Percentiles rank a stretch among this genome's conserved stretches.
phyloP scores from a whole-genome alignment of 2,329 filamentous ascomycete species.

The Trichoderma atroviride region DNA sequence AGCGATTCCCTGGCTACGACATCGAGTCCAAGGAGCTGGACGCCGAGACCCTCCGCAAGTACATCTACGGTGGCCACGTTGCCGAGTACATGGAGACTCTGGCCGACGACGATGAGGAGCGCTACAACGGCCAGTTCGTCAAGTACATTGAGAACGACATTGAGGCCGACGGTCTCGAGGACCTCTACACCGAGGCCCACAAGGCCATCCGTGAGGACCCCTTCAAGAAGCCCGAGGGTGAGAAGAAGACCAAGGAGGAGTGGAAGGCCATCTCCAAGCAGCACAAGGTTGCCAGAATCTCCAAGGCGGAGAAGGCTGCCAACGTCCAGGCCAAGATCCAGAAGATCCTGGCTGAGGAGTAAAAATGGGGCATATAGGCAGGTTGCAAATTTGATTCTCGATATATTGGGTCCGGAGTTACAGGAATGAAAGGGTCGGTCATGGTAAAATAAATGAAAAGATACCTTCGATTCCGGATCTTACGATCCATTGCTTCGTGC shows the following conservation, averaged over 20 bases:
- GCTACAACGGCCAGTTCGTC: slow-evolving; percentile 97
- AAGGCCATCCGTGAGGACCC: slow-evolving; percentile 96
- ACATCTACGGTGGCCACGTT: slow-evolving; percentile 98
- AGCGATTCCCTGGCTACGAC: slow-evolving; percentile 98
- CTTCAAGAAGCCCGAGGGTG: slow-evolving; percentile 84
- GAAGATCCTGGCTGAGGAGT: slow-evolving; percentile 64
- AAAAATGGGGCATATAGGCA: slow-evolving; percentile 36
- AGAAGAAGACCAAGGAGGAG: slow-evolving; percentile 96
- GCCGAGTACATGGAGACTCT: slow-evolving; percentile 99
- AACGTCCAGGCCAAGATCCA: slow-evolving; percentile 90
- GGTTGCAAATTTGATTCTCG: slow-evolving; percentile 31
- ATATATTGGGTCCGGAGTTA: slow-evolving; percentile 45
- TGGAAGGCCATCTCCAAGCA: slow-evolving; percentile 96
- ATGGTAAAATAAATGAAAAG: slow-evolving; percentile 45
- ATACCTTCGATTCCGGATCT: slow-evolving; percentile 38
- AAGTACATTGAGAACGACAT: slow-evolving; percentile 97
- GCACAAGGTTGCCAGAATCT: slow-evolving; percentile 76
- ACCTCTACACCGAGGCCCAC: slow-evolving; percentile 93
- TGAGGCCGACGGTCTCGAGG: slow-evolving; percentile 95
- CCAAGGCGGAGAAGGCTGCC: slow-evolving; percentile 79
- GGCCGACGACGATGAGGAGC: slow-evolving; percentile 99
- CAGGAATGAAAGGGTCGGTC: slow-evolving; percentile 41
- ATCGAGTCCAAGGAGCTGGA: slow-evolving; percentile 98
- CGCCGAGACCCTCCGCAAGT: slow-evolving; percentile 94
- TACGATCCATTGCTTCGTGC: slow-evolving; percentile 24